phyloP scores from a whole-genome alignment of 257 asterid species.

The Buddleja alternifolia region DNA sequence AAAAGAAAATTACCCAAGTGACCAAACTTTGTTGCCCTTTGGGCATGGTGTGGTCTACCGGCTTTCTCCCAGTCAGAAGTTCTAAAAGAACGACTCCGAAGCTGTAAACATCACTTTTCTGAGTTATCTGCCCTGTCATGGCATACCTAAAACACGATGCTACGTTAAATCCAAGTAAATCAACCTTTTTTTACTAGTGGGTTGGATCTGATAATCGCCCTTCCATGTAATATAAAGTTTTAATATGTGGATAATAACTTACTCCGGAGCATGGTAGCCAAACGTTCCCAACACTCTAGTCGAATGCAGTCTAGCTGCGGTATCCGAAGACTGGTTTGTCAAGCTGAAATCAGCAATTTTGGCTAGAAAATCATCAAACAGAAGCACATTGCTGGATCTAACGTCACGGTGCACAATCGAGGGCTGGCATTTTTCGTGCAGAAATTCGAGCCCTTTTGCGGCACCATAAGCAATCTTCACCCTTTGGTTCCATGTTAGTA shows the following conservation, averaged over 20 bases:
- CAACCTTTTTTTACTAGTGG: too few relatives aligned
- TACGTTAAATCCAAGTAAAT: not conserved
- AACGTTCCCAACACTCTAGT: conserved; percentile 91
- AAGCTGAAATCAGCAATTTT: conserved; percentile 88
- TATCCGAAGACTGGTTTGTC: conserved; percentile 86
- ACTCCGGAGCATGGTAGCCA: conserved; percentile 99
- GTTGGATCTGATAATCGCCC: too few relatives aligned
- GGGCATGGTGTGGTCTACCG: conserved; percentile 97
- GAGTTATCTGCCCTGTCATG: conserved; percentile 96
- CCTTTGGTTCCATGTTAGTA: conserved; percentile 76
- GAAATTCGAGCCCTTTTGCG: conserved; percentile 82
- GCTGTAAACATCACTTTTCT: conserved; percentile 90
- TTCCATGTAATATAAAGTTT: too few relatives aligned
- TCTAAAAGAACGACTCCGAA: conserved; percentile 93
- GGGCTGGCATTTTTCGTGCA: conserved; percentile 89
- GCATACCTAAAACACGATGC: conserved; percentile 62
- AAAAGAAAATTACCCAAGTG: conserved; percentile 61
- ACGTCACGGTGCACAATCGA: conserved; percentile 84
- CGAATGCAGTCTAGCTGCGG: conserved; percentile 87
- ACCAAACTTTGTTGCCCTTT: conserved; percentile 97
- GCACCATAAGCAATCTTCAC: conserved; percentile 91
- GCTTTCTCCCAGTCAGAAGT: conserved; percentile 90
- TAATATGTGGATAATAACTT: conserved; percentile 23
- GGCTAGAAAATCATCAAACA: conserved; percentile 77
- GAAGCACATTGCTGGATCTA: conserved; percentile 83